Base-by-base conservation (phyloP, 805 yeast genomes). In the Starmerella vaccinii region DNA sequence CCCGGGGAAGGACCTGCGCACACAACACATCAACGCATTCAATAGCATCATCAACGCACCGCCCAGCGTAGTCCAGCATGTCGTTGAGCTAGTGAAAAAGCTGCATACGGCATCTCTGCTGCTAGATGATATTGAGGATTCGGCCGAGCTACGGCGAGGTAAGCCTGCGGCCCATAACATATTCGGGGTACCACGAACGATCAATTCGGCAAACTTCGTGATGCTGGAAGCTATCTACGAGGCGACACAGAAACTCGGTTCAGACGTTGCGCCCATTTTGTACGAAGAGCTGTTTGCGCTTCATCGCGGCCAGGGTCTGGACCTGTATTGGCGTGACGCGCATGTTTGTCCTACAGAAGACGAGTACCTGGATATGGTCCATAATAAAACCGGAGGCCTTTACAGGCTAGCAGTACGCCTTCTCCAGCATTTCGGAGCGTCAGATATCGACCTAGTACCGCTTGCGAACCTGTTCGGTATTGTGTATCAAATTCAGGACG, bases 301-400 rank as follows among this genome's bases (percentile, higher is more conserved):
- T 51, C 97, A 89, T 63, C 73, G 83, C 43, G 97, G 97, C 5
- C 97, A 89, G 69, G 94, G 95, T 0, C 66, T 83, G 53, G 97
- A 89, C 59, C 73, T 89, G 19, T 82, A 80, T 64, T 89, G 97
- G 96, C 71, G 97, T 55, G 95, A 87, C 50, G 69, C 73, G 26
- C 60, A 71, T 29, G 61, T 62, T 1, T 72, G 82, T 43, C 92
- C 92, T 0, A 68, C 71, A 4, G 82, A 80, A 53, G 63, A 65
- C 1, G 79, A 84, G 60, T 89, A 89, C 61, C 63, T 80, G 30
- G 73, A 72, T 34, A 89, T 90, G 96, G 95, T 84, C 8, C 76
- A 76, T 74, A 81, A 86, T 61, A 89, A 83, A 59, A 89, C 97
- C 0, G 95, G 95, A 1, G 97, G 97, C 0, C 69, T 89, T 32